Evolutionary conservation across 179 eudicot species (phyloP).

Genomic region (Beta lomatogona): DNA sequence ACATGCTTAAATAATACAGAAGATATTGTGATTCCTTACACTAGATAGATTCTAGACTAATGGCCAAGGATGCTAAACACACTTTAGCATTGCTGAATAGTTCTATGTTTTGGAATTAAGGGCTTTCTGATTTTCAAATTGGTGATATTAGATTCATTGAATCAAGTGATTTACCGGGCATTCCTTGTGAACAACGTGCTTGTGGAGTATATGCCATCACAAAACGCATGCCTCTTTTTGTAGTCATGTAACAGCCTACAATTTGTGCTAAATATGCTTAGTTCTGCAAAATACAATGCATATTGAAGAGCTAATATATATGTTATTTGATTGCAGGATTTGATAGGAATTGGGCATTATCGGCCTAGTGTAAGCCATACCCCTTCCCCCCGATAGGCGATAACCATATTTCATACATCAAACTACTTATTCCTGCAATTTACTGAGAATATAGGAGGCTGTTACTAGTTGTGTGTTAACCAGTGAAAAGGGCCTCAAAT

Average conservation of each 20-base stretch:
- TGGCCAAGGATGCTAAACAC: not conserved
- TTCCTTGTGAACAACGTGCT: not conserved
- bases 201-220: not conserved
- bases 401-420: not conserved
- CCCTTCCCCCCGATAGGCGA: not conserved
- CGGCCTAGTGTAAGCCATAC: slow-evolving; percentile 7
- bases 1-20: not conserved
- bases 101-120: no score
- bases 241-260: not conserved
- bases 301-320: not conserved
- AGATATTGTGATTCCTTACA: not conserved
- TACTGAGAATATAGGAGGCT: not conserved
- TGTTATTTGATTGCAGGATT: not conserved
- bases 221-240: no score
- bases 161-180: no score
- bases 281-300: not conserved
- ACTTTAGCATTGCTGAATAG: not conserved
- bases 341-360: slow-evolving; percentile 23
- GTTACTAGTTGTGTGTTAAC: not conserved
- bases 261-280: not conserved
- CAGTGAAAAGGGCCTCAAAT: not conserved
- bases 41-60: not conserved
- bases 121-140: no score
- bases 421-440: not conserved
- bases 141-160: no score